A percentile compares a stretch with the other conserved stretches of the same genome.
These are phyloP conservation scores for Ambrosiella cleistominuta DNA, from an alignment of 2,329 filamentous ascomycete genomes.

Conservation along the genomic window DNA sequence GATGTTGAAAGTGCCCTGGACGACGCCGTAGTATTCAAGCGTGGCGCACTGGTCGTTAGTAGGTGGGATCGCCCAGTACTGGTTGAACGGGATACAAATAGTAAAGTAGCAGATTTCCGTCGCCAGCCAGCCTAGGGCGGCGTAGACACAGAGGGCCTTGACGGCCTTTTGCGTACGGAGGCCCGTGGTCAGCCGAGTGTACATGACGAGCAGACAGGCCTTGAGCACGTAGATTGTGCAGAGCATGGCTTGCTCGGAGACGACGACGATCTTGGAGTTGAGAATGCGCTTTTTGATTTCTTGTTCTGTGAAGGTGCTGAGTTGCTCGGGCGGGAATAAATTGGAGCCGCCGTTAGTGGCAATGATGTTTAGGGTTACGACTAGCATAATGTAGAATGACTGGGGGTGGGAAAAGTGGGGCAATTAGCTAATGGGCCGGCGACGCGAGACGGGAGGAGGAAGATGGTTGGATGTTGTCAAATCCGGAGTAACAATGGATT, in stretches of 20 bases:
- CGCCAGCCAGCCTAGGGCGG: slow-evolving; percentile 28
- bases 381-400: slow-evolving; percentile 28
- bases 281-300: slow-evolving; percentile 24
- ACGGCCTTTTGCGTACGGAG: slow-evolving; percentile 30
- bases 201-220: slow-evolving; percentile 38
- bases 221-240: slow-evolving; percentile 40
- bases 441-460: neutral
- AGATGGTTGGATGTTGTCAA: neutral
- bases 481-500: neutral
- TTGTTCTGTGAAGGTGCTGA: slow-evolving; percentile 6
- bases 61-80: slow-evolving; percentile 41
- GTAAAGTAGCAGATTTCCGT: slow-evolving; percentile 33
- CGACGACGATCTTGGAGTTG: slow-evolving; percentile 45
- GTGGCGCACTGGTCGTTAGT: slow-evolving; percentile 37
- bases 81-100: slow-evolving; percentile 35
- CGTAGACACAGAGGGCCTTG: slow-evolving; percentile 31
- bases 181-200: slow-evolving; percentile 22
- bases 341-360: slow-evolving; percentile 10
- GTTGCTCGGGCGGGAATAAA: slow-evolving; percentile 9
- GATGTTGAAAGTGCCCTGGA: slow-evolving; percentile 41
- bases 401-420: neutral
- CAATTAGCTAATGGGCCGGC: neutral
- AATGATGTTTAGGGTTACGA: slow-evolving; percentile 7
- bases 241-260: slow-evolving; percentile 45
- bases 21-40: slow-evolving; percentile 37